Conservation (phyloP, 129 eudicot genomes). For the Erigeron canadensis region DNA sequence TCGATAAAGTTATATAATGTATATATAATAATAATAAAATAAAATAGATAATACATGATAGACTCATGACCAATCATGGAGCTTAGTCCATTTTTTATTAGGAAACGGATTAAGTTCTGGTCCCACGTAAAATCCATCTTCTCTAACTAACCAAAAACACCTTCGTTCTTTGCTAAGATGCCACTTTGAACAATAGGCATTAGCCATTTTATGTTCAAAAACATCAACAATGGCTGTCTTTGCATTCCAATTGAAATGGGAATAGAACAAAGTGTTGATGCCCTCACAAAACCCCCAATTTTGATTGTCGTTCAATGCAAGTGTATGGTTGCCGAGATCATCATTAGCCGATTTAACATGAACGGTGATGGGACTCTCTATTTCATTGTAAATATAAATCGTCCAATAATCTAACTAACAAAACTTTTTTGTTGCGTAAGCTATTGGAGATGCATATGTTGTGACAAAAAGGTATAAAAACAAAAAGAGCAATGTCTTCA, state of each 20-base stretch:
- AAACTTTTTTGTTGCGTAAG: background rate
- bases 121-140: background rate
- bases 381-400: background rate
- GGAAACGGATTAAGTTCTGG: background rate
- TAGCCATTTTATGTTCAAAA: background rate
- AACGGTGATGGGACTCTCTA: background rate
- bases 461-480: background rate
- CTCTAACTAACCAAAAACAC: conserved; percentile 1
- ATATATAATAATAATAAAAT: too few species aligned
- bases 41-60: too few species aligned
- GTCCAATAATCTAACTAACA: background rate
- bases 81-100: too few species aligned
- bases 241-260: conserved; percentile 9
- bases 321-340: conserved; percentile 18
- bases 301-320: background rate
- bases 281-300: conserved; percentile 12
- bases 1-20: too few species aligned
- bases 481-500: background rate
- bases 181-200: background rate
- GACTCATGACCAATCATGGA: too few species aligned
- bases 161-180: background rate
- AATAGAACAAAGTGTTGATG: background rate
- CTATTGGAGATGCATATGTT: background rate
- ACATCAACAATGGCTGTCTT: conserved; percentile 5
- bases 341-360: background rate